Base-by-base conservation (phyloP, 140 eudicot species). In the Cichorium intybus region DNA sequence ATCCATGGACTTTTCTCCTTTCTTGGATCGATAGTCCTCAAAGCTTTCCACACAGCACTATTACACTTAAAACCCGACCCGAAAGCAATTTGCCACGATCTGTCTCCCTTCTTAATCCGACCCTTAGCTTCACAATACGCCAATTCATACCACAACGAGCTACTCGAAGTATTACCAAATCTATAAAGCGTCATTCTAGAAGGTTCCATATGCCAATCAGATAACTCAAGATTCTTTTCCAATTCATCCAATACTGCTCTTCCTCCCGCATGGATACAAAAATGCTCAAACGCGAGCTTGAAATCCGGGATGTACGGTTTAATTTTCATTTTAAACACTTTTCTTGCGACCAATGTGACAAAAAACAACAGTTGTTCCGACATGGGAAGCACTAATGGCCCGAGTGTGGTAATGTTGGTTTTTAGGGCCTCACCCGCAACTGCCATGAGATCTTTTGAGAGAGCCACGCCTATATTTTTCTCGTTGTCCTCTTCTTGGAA, bases 31-130 rank as follows among this genome's bases (percentile, higher is more conserved):
- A 83, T 61, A 9, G 70, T 76, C 69, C 81, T 73, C 27, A 83
- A 16, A 17, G 89, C 89, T 10, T 45, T 66, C 89, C 89, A 83
- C 0, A 83, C 88, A 0, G 88, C 88, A 17, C 88, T 83, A 37
- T 83, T 83, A 80, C 88, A 83, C 71, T 83, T 83, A 34, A 83
- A 83, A 63, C 89, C 89, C 9, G 89, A 83, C 4, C 89, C 89
- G 18, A 83, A 83, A 24, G 89, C 89, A 49, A 83, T 80, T 55
- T 83, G 89, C 89, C 89, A 83, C 4, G 82, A 73, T 37, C 86
- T 64, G 24, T 83, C 86, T 21, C 89, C 89, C 37, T 73, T 83
- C 39, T 24, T 71, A 24, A 83, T 80, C 66, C 85, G 39, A 15
- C 89, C 89, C 41, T 83, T 83, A 12, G 89, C 89, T 70, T 83